Percentiles rank a stretch among this genome's conserved stretches.
phyloP scores from a whole-genome alignment of 768 basidiomycete genomes.

The Boletales sp. region DNA sequence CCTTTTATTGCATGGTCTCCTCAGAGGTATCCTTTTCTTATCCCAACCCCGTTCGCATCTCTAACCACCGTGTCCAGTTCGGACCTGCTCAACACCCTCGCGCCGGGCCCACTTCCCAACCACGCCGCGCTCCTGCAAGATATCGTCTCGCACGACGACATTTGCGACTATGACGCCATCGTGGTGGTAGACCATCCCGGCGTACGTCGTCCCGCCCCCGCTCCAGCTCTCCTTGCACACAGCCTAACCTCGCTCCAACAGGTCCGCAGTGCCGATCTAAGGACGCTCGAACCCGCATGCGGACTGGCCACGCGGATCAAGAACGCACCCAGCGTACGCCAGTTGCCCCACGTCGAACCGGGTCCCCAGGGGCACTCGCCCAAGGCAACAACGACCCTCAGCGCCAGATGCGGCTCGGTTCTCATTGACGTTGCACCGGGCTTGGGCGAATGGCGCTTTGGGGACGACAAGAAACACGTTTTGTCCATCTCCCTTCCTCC shows the following conservation, averaged over 20 bases:
- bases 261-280: conserved; percentile 78
- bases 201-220: conserved; percentile 39
- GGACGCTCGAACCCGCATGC: conserved; percentile 51
- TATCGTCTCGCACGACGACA: conserved; percentile 40
- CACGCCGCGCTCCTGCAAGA: conserved; percentile 39
- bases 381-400: conserved; percentile 41
- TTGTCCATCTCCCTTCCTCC: conserved; percentile 54
- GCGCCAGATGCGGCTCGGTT: conserved; percentile 52
- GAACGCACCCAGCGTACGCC: conserved; percentile 51
- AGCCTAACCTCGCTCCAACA: conserved; percentile 24
- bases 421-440: conserved; percentile 42
- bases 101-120: conserved; percentile 28
- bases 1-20: conserved; percentile 76
- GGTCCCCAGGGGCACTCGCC: conserved; percentile 23
- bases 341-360: conserved; percentile 56
- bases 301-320: conserved; percentile 45
- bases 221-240: not conserved
- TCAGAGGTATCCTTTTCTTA: conserved; percentile 39
- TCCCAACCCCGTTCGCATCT: not conserved
- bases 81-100: conserved; percentile 41
- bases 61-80: conserved; percentile 37
- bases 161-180: conserved; percentile 65
- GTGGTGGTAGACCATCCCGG: conserved; percentile 70
- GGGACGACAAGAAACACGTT: conserved; percentile 48
- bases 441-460: conserved; percentile 32